Conservation (phyloP, 169 alveolate genomes). For the Cryptosporidium sp. region DNA sequence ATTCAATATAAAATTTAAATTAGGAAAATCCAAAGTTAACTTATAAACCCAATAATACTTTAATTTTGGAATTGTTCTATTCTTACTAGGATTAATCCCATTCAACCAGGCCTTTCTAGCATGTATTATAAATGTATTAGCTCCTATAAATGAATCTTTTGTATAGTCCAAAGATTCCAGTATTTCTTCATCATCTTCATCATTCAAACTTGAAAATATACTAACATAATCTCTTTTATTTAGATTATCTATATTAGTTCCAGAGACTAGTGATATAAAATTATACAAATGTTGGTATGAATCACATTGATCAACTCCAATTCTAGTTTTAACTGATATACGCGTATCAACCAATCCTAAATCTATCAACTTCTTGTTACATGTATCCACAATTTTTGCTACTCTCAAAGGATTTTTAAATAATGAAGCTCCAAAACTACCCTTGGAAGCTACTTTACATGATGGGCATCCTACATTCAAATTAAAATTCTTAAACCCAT, state of each 20-base stretch:
- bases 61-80: slow-evolving; percentile 93
- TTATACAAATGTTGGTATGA: slow-evolving; percentile 84
- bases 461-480: slow-evolving; percentile 95
- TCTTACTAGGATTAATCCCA: slow-evolving; percentile 93
- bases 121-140: slow-evolving; percentile 92
- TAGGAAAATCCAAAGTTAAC: slow-evolving; percentile 90
- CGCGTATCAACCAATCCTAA: slow-evolving; percentile 82
- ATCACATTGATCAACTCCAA: slow-evolving; percentile 94
- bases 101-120: slow-evolving; percentile 92
- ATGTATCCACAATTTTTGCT: slow-evolving; percentile 37
- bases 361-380: slow-evolving; percentile 52
- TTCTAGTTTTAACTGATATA: slow-evolving; percentile 93
- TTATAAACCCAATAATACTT: slow-evolving; percentile 90
- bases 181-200: background rate
- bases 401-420: slow-evolving; percentile 89
- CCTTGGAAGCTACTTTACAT: slow-evolving; percentile 89
- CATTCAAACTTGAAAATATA: background rate
- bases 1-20: slow-evolving; percentile 89
- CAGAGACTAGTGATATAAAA: slow-evolving; percentile 81
- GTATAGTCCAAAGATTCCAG: slow-evolving; percentile 1
- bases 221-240: slow-evolving; percentile 49
- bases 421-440: slow-evolving; percentile 97
- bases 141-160: slow-evolving; percentile 82
- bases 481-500: slow-evolving; percentile 94
- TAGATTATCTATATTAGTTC: slow-evolving; percentile 79